Percentiles rank a stretch among this genome's conserved stretches.
Evolutionary conservation across 768 basidiomycete genomes (phyloP).

Genomic region (Rubroboletus pulcherrimus): DNA sequence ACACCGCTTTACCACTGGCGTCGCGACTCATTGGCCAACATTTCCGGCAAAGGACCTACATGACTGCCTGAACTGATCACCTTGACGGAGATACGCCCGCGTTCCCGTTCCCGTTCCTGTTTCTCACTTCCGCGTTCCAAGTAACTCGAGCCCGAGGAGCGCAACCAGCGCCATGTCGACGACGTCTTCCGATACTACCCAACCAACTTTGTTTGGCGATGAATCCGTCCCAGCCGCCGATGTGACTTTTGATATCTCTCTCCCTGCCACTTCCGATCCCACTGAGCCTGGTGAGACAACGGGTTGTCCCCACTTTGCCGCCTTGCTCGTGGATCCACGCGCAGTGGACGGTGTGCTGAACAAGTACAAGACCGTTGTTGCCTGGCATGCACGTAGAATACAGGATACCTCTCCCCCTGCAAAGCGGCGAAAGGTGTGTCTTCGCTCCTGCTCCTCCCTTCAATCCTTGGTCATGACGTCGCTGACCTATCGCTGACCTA

Average conservation of each 20-base stretch:
- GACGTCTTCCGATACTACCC: conserved; percentile 28
- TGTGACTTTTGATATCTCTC: conserved; percentile 7
- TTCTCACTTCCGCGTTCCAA: neutral
- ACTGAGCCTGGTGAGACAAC: conserved; percentile 5
- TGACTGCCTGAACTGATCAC: neutral
- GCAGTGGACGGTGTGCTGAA: conserved; percentile 31
- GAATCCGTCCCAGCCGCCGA: conserved; percentile 15
- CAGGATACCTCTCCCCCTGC: conserved; percentile 46
- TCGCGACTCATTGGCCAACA: neutral
- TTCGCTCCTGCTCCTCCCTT: neutral
- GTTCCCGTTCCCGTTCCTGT: neutral
- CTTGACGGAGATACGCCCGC: neutral
- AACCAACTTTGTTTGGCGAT: conserved; percentile 29
- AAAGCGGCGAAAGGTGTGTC: conserved; percentile 64
- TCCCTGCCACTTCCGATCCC: conserved; percentile 11
- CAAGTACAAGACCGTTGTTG: conserved; percentile 52
- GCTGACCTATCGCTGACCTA: conserved; percentile 17
- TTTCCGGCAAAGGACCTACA: neutral
- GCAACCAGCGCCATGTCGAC: conserved; percentile 23
- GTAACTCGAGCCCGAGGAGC: neutral
- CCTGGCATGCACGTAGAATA: conserved; percentile 49
- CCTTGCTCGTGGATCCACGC: conserved; percentile 34
- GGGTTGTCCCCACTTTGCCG: conserved; percentile 41
- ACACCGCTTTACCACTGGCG: neutral
- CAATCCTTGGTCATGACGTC: neutral